These are phyloP conservation scores for Escallonia herrerae DNA, from an alignment of 129 eudicot species.

Conservation along the genomic window DNA sequence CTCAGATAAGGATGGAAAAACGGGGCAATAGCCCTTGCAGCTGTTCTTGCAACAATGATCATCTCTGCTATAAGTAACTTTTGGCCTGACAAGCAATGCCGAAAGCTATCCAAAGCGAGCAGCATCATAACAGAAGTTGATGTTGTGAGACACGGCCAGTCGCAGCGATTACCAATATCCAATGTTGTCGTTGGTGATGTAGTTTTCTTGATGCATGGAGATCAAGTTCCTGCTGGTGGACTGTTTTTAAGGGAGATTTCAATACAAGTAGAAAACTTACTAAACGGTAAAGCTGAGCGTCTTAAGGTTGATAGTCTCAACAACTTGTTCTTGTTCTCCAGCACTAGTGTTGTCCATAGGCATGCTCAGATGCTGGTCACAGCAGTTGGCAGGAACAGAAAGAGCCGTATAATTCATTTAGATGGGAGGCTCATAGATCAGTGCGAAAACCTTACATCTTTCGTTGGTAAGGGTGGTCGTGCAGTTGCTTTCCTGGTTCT, in stretches of 20 bases:
- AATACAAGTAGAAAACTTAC: slow-evolving; percentile 32
- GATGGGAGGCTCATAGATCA: slow-evolving; percentile 24
- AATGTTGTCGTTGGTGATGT: slow-evolving; percentile 44
- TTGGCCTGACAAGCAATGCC: too few species aligned
- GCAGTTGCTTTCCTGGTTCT: slow-evolving; percentile 32
- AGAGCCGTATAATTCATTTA: slow-evolving; percentile 24
- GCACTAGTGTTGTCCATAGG: slow-evolving; percentile 49
- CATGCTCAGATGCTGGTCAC: slow-evolving; percentile 37
- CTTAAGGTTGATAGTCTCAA: slow-evolving; percentile 16
- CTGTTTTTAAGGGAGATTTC: slow-evolving; percentile 36
- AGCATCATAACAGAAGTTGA: slow-evolving; percentile 8
- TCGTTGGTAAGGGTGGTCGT: slow-evolving; percentile 33
- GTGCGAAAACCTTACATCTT: slow-evolving; percentile 28
- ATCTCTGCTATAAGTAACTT: too few species aligned
- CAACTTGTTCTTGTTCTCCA: slow-evolving; percentile 39
- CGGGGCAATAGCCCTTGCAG: too few species aligned
- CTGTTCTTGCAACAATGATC: too few species aligned
- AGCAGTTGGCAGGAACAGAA: slow-evolving; percentile 43
- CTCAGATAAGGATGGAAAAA: too few species aligned
- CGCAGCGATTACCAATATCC: slow-evolving; percentile 29
- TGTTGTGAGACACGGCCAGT: slow-evolving; percentile 40
- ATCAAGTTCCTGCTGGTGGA: slow-evolving; percentile 59
- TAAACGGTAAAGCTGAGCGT: slow-evolving; percentile 35
- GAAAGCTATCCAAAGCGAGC: too few species aligned
- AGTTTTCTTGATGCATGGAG: slow-evolving; percentile 39